Evolutionary conservation across 2,329 filamentous ascomycete genomes (phyloP), one percentile per base, ranked within the genome.

Genomic region (Chaetomium sp.): DNA sequence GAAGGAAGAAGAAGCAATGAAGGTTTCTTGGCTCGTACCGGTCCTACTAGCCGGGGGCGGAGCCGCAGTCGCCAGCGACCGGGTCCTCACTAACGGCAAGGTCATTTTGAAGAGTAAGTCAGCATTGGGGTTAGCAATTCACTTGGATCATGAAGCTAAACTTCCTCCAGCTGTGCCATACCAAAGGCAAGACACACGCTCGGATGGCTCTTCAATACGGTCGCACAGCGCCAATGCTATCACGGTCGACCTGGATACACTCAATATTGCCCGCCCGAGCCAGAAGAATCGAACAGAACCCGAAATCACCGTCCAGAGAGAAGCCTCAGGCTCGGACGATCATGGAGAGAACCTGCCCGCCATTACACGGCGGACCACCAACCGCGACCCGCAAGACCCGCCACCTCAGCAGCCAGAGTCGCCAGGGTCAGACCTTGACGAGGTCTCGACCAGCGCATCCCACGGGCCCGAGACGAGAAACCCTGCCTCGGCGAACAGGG

Each of bases 31-130:
- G 35, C 67, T 76, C 56, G 65, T 77, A 23, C 72, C 76, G 35
- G 75, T 74, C 61, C 69, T 81, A 13, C 70, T 74, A 66, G 73
- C 76, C 69, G 42, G 61, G 23, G 61, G 45, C 47, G 64, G 54
- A 59, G 70, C 75, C 33, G 71, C 75, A 29, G 70, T 81, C 59
- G 85, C 89, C 61, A 92, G 92, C 58, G 88, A 89, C 79, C 96
- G 96, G 78, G 92, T 96, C 81, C 96, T 96, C 80, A 88, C 87
- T 72, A 86, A 93, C 75, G 92, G 92, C 69, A 83, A 87, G 35
- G 92, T 96, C 74, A 96, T 91, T 82, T 95, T 87, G 76, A 95
- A 93, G 80, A 91, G 91, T 90, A 77, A 58, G 75, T 53, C n/a
- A 45, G 35, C 16, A 49, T 35, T 16, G 27, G 16, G 29, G 19